These are phyloP conservation scores for Macadamia integrifolia DNA, from an alignment of 164 flowering plant species.

Conservation along the genomic window DNA sequence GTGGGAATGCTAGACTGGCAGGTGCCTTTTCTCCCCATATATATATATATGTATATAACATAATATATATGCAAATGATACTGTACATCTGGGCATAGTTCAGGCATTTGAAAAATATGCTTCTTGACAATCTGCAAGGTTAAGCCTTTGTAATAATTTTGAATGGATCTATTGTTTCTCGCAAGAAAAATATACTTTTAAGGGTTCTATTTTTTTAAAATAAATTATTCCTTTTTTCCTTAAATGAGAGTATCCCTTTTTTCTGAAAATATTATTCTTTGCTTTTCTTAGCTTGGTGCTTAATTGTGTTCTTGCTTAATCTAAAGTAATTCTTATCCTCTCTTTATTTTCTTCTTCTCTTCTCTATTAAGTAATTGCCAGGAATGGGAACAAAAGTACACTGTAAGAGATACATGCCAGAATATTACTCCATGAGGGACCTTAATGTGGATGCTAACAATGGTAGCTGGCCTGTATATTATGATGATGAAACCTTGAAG, in stretches of 20 bases:
- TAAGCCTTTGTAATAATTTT: too few relatives aligned
- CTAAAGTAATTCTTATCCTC: neutral
- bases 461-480: constrained; percentile 57
- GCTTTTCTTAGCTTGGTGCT: neutral
- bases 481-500: constrained; percentile 45
- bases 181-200: too few relatives aligned
- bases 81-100: too few relatives aligned
- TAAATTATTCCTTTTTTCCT: too few relatives aligned
- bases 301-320: neutral
- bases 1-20: too few relatives aligned
- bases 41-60: too few relatives aligned
- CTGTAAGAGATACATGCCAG: constrained; percentile 56
- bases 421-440: constrained; percentile 71
- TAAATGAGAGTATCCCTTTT: neutral
- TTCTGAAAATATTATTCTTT: neutral
- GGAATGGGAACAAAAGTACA: constrained; percentile 94
- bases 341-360: neutral
- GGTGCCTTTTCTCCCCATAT: too few relatives aligned
- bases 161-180: too few relatives aligned
- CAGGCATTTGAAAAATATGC: too few relatives aligned
- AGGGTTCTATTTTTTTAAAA: too few relatives aligned
- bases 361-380: constrained; percentile 22
- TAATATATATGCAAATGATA: too few relatives aligned
- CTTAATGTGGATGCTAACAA: constrained; percentile 65
- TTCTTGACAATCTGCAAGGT: too few relatives aligned